phyloP scores from a whole-genome alignment of 192 early-diverging fungal genomes.

The Backusella westeae region DNA sequence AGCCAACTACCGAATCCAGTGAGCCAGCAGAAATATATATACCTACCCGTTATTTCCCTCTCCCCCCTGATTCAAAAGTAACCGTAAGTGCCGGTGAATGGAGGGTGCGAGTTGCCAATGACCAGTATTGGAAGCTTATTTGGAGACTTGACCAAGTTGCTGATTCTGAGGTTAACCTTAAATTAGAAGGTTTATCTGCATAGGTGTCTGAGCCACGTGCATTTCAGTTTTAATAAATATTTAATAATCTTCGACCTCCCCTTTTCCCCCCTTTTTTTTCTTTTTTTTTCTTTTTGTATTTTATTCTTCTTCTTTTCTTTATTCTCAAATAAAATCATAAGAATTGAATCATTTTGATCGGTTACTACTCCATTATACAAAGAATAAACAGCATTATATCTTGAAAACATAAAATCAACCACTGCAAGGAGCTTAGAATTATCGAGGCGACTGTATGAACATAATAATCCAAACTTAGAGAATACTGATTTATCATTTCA shows the following conservation, averaged over 20 bases:
- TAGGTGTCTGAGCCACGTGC: not conserved
- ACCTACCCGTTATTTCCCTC: constrained; percentile 44
- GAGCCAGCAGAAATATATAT: constrained; percentile 46
- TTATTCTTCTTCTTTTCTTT: not conserved
- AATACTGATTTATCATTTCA: not conserved
- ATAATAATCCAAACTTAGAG: not conserved
- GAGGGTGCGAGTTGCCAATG: not conserved
- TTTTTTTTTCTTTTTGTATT: not conserved
- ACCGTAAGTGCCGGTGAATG: constrained; percentile 13
- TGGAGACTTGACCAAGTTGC: constrained; percentile 8
- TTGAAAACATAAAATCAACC: not conserved
- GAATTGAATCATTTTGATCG: not conserved
- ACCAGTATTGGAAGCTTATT: constrained; percentile 23
- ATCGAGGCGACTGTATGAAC: not conserved
- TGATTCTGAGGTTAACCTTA: constrained; percentile 6
- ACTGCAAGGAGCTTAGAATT: not conserved
- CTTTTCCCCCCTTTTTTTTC: not conserved
- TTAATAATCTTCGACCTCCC: not conserved
- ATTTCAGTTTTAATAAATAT: constrained; percentile 4
- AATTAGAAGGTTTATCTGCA: not conserved
- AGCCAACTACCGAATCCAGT: not conserved
- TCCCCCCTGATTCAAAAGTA: constrained; percentile 16
- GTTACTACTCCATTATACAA: not conserved
- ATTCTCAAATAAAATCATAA: not conserved
- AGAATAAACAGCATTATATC: not conserved